Conservation (phyloP, 192 early-diverging fungal genomes). For the Gigaspora rosea region DNA sequence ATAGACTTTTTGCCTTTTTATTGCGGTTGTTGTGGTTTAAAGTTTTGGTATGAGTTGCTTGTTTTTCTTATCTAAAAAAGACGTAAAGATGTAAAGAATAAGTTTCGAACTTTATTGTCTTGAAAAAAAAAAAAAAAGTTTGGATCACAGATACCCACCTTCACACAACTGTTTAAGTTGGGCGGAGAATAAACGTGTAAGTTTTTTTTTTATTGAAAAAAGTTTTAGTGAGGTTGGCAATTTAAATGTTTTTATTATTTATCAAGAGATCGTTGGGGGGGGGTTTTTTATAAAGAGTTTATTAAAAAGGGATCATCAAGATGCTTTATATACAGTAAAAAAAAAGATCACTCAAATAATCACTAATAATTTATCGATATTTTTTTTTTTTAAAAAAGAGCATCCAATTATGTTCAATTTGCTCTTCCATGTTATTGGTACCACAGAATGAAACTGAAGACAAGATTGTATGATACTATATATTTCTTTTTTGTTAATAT, state of each 20-base stretch:
- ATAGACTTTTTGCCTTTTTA: constrained; percentile 9
- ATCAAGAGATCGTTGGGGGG: neutral
- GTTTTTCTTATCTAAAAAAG: neutral
- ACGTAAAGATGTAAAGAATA: neutral
- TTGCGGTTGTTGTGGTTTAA: neutral
- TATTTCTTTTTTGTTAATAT: neutral
- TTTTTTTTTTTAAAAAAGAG: constrained; percentile 11
- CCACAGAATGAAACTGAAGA: neutral
- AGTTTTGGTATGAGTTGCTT: neutral
- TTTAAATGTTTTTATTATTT: neutral
- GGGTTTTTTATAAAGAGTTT: too few relatives aligned
- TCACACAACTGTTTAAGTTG: constrained; percentile 32
- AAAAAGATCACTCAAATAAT: neutral
- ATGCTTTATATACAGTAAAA: neutral
- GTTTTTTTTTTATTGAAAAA: constrained; percentile 17
- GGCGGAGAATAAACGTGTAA: constrained; percentile 22
- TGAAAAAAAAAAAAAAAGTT: constrained; percentile 39
- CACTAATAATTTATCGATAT: neutral
- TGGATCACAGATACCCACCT: constrained; percentile 38
- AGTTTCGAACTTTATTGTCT: constrained; percentile 80
- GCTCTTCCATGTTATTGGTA: constrained; percentile 30
- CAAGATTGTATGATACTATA: constrained; percentile 28
- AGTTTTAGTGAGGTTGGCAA: neutral
- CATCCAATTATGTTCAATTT: constrained; percentile 7
- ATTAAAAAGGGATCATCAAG: neutral